phyloP scores from a whole-genome alignment of 1,284 basidiomycete genomes.

The Fomitopsis schrenkii region DNA sequence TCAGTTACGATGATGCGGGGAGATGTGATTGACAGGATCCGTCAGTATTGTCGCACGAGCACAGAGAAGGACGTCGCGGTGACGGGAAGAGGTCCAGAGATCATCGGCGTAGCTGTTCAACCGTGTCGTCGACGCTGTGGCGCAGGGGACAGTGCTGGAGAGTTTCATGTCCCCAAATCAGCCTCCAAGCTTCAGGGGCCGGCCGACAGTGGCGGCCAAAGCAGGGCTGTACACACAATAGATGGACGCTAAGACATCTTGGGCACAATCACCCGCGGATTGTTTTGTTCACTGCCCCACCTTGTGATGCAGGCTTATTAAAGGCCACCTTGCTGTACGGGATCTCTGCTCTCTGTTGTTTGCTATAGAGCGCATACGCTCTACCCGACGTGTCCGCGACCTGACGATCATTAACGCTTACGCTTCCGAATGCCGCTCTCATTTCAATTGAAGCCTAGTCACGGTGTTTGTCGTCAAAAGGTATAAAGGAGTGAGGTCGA shows the following conservation, averaged over 20 bases:
- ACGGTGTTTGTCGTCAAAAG: too few relatives aligned
- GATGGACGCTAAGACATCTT: not conserved
- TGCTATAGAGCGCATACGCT: too few relatives aligned
- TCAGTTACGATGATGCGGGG: not conserved
- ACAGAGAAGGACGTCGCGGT: not conserved
- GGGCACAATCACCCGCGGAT: not conserved
- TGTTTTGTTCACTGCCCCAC: not conserved
- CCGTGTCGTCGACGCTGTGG: slow-evolving; percentile 7
- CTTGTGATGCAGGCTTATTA: not conserved
- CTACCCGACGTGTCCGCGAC: too few relatives aligned
- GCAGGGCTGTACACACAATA: not conserved
- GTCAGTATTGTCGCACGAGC: not conserved
- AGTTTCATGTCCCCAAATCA: not conserved
- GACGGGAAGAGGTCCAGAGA: not conserved
- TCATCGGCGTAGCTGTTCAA: slow-evolving; percentile 2
- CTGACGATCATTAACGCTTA: too few relatives aligned
- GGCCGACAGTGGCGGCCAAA: not conserved
- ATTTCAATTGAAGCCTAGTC: too few relatives aligned
- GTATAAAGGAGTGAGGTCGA: too few relatives aligned
- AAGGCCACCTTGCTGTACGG: too few relatives aligned
- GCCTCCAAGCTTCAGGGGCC: not conserved
- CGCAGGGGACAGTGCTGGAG: not conserved
- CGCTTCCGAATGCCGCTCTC: too few relatives aligned
- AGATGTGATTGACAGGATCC: not conserved
- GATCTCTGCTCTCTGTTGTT: too few relatives aligned